phyloP scores from a whole-genome alignment of 208 protist genomes.

The Crithidia acanthocephali region DNA sequence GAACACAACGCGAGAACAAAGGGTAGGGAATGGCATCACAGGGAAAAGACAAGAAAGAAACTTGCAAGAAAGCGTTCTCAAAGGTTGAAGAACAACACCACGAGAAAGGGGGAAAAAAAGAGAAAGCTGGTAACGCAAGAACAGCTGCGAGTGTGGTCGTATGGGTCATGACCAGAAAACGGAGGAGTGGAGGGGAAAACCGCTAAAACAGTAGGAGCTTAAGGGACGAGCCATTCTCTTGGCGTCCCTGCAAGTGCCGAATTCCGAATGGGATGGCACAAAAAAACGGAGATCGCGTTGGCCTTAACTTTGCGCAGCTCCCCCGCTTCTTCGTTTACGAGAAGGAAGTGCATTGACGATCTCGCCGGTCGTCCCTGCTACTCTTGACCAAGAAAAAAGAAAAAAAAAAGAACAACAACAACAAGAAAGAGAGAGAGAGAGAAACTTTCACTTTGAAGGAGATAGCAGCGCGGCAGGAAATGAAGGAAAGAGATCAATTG shows the following conservation, averaged over 20 bases:
- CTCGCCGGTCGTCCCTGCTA: not conserved
- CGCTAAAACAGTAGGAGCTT: not conserved
- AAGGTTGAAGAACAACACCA: not conserved
- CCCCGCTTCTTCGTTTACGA: not conserved
- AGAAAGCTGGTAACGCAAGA: too few species aligned
- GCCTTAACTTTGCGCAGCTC: not conserved
- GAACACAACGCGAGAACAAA: too few species aligned
- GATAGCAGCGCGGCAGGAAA: too few species aligned
- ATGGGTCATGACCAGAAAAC: conserved; percentile 22
- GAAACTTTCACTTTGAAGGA: too few species aligned
- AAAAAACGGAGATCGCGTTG: too few species aligned
- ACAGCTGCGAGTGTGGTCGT: conserved; percentile 13
- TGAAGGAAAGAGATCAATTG: too few species aligned
- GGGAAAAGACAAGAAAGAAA: not conserved
- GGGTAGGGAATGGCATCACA: too few species aligned
- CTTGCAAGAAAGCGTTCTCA: not conserved
- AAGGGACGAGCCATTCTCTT: not conserved
- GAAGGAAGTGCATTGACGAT: conserved; percentile 20
- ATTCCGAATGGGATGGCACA: too few species aligned
- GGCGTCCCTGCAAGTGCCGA: too few species aligned
- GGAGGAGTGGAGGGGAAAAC: not conserved
- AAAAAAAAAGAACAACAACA: conserved; percentile 2
- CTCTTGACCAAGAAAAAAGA: conserved; percentile 4
- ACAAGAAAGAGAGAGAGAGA: not conserved
- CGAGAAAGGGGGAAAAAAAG: too few species aligned